phyloP scores from a whole-genome alignment of 179 eudicot species.

The Actinidia polygama region DNA sequence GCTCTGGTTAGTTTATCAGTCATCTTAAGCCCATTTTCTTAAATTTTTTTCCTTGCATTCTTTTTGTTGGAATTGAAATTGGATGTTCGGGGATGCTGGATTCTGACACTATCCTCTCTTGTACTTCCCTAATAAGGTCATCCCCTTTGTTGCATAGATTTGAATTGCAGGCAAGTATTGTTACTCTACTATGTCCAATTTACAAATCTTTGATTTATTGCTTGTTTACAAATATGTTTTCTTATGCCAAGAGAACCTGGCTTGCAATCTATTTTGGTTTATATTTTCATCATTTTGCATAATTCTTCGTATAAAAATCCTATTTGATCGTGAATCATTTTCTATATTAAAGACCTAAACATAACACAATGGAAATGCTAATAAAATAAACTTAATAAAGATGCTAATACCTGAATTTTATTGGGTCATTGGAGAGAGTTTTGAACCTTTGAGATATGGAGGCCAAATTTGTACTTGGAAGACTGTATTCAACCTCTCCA shows the following conservation, averaged over 20 bases:
- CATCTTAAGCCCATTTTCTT: background rate
- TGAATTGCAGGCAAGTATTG: background rate
- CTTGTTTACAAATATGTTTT: background rate
- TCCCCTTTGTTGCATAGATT: background rate
- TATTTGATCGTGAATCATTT: too few relatives aligned
- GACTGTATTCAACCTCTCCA: slow-evolving; percentile 48
- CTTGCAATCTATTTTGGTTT: too few relatives aligned
- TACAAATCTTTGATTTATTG: background rate
- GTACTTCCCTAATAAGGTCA: background rate
- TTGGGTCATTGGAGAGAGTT: slow-evolving; percentile 26
- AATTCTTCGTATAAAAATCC: too few relatives aligned
- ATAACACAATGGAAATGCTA: too few relatives aligned
- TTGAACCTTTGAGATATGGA: slow-evolving; percentile 17
- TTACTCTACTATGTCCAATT: background rate
- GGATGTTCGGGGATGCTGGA: too few relatives aligned
- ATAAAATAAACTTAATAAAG: too few relatives aligned
- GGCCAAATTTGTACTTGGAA: slow-evolving; percentile 27
- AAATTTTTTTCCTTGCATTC: background rate
- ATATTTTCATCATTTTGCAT: too few relatives aligned
- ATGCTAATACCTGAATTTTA: slow-evolving; percentile 48
- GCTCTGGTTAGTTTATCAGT: background rate
- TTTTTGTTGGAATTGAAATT: background rate
- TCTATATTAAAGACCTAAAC: too few relatives aligned
- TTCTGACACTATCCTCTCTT: background rate
- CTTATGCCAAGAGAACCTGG: too few relatives aligned